Base-by-base conservation (phyloP, 176 grass and related monocot genomes). In the Raddia guianensis region DNA sequence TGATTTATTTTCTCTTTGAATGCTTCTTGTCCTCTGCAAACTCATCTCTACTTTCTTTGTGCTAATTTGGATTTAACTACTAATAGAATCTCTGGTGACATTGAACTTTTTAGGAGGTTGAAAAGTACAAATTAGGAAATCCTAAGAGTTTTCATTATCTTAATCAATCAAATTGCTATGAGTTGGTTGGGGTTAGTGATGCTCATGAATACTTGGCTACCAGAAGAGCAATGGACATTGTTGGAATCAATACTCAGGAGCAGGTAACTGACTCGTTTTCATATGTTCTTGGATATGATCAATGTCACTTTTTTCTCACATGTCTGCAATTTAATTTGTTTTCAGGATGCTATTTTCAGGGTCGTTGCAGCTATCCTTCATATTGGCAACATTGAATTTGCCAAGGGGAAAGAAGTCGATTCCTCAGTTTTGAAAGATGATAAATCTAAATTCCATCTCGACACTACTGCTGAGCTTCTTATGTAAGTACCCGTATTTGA, bases 341-440 rank as follows among this genome's bases (percentile, higher is more conserved):
- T 88, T 14, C 82, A 98, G 95, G 95, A 98, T 84, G 95, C 92
- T 51, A 98, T 98, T 86, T 98, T 95, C 51, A 93, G 95, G 91
- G 95, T 98, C 59, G 90, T 98, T 81, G 95, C 95, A 82, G 92
- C 90, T 75, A 95, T 98, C 75, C 95, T 98, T 92, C 95, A 98
- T 87, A 77, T 98, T 71, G 95, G 95, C 43, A 98, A 98, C 66
- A 91, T 95, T 86, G 92, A 95, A 74, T 98, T 98, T 87, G 82
- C 92, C 42, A 98, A 98, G 88, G 95, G 95, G 72, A 80, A 89
- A 89, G 95, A 98, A 89, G 82, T 74, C 63, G 95, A 98, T 88
- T 98, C 95, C 75, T 98, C 95, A 49, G 83, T 95, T 78, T 76
- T 90, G 85, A 98, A 95, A 93, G 92, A 95, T 76, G 90, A 98